Conservation (phyloP, 805 yeast species). For the Spathaspora arborariae region DNA sequence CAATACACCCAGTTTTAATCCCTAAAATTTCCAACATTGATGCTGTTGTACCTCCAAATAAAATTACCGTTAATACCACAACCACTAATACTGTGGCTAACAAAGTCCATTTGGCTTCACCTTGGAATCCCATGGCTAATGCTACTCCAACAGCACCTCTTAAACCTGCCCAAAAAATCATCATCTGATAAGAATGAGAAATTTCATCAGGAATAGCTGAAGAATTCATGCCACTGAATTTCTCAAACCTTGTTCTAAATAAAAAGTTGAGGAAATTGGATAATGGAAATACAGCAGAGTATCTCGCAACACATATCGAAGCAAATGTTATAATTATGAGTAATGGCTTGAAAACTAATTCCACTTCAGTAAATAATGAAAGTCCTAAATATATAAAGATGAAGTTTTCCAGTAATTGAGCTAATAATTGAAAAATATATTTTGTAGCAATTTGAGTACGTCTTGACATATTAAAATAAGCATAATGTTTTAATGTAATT, state of each 20-base stretch:
- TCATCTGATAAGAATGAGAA: conserved; percentile 93
- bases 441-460: conserved; percentile 95
- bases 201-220: conserved; percentile 73
- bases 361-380: conserved; percentile 93
- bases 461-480: conserved; percentile 95
- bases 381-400: conserved; percentile 93
- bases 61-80: conserved; percentile 91
- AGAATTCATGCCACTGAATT: conserved; percentile 25
- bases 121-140: conserved; percentile 94
- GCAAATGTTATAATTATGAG: conserved; percentile 85
- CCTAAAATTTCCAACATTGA: conserved; percentile 95
- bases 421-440: conserved; percentile 88
- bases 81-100: conserved; percentile 95
- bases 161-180: conserved; percentile 99
- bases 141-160: conserved; percentile 99
- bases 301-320: conserved; percentile 90
- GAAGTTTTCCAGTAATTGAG: conserved; percentile 94
- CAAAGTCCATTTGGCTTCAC: conserved; percentile 83
- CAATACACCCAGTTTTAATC: conserved; percentile 86
- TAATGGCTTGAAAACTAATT: conserved; percentile 89
- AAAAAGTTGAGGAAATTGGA: conserved; percentile 82
- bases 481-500: conserved; percentile 93
- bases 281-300: conserved; percentile 96
- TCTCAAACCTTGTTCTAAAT: conserved; percentile 53
- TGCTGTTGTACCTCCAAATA: conserved; percentile 98